Conservation (phyloP, 1,284 basidiomycete species). For the Trametes versicolor region DNA sequence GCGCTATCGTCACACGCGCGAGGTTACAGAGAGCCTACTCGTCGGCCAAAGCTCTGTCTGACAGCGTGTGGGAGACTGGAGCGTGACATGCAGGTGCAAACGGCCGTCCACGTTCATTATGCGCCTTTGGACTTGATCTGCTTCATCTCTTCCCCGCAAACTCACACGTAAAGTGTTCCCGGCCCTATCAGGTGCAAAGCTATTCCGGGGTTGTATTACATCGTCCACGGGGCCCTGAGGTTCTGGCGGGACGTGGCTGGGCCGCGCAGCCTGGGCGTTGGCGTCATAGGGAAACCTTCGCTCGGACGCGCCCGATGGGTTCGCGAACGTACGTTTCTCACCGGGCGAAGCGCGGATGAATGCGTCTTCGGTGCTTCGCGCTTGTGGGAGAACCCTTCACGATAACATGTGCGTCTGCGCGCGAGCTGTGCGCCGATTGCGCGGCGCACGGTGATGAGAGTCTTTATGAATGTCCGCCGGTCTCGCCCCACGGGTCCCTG, state of each 20-base stretch:
- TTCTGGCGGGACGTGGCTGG: background rate
- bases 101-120: background rate
- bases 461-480: background rate
- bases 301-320: constrained; percentile 10
- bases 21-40: background rate
- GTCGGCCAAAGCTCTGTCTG: background rate
- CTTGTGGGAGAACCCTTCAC: constrained; percentile 5
- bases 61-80: background rate
- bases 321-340: background rate
- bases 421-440: constrained; percentile 5
- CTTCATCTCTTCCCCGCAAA: background rate
- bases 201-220: background rate
- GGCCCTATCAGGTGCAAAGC: background rate
- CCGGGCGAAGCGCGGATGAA: constrained; percentile 16
- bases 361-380: constrained; percentile 4
- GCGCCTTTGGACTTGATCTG: too few relatives aligned
- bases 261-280: constrained; percentile 3
- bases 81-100: background rate
- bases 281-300: constrained; percentile 6
- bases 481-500: background rate
- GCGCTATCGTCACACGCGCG: background rate
- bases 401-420: constrained; percentile 11
- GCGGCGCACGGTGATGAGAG: background rate
- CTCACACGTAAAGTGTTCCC: background rate
- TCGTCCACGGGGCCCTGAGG: constrained; percentile 4